Evolutionary conservation across 169 alveolate genomes (phyloP), one percentile per base, ranked within the genome.

Genomic region (Perkinsus marinus): DNA sequence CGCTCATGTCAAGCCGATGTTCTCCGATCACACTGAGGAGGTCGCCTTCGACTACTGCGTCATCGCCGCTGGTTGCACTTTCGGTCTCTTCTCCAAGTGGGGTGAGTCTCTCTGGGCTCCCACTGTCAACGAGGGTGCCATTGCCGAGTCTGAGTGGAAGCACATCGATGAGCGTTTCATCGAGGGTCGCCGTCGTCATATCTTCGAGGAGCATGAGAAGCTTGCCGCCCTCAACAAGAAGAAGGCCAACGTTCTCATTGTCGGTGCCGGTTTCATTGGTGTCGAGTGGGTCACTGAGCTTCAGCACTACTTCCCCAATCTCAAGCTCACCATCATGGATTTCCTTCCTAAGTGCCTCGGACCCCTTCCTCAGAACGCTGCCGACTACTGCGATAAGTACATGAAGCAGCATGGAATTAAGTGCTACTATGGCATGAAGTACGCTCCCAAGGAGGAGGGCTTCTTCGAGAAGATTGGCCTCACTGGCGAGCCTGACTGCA

Each of bases 211-310:
- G 90, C 91, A 92, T 89, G 90, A 92, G 92, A 92, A 92, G 92
- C 39, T 92, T 36, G 79, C 79, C 79, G 79, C 79, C 79, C 79
- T 57, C 79, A 57, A 57, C 79, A 46, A 46, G 43, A 90, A 91
- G 91, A 89, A 90, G 43, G 92, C 94, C 43, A 92, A 90, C 10
- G 46, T 92, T 0, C 68, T 92, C 79, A 93, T 92, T 0, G 91
- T 47, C 38, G 94, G 94, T 0, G 94, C 94, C n/a, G 94, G 94
- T 34, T 92, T 92, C 68, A 92, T 92, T 68, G 94, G 94, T 2
- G 94, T 92, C 39, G 94, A 92, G 91, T 92, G 94, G 94, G 94
- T 79, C 41, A 92, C 94, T 2, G 94, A 92, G 91, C 90, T 92
- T 46, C 92, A 92, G 92, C 90, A 92, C 43, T 92, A 46, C 93